These are phyloP conservation scores for Gastrolobium bilobum DNA, from an alignment of 306 rosid species.

Conservation along the genomic window DNA sequence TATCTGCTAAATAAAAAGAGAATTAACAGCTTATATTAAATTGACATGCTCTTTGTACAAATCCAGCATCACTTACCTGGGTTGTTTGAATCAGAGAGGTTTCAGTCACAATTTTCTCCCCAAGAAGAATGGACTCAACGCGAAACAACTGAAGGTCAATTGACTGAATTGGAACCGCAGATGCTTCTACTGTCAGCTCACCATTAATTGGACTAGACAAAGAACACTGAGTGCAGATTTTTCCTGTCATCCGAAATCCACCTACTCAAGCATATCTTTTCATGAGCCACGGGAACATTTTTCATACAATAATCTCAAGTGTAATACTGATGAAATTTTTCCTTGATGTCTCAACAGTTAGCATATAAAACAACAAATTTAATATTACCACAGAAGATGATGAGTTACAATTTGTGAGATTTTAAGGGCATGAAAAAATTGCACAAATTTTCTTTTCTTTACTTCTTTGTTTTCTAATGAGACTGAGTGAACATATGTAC, in stretches of 20 bases:
- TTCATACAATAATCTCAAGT: constrained; percentile 5
- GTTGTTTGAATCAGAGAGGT: constrained; percentile 87
- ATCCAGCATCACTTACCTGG: constrained; percentile 66
- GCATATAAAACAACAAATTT: constrained; percentile 5
- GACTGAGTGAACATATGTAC: background rate
- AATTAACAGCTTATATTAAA: constrained; percentile 34
- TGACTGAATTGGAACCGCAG: constrained; percentile 84
- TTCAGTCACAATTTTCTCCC: constrained; percentile 85
- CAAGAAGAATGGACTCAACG: constrained; percentile 87
- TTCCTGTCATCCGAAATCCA: constrained; percentile 90
- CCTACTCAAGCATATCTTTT: constrained; percentile 61
- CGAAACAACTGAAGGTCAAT: constrained; percentile 86
- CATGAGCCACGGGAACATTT: constrained; percentile 44
- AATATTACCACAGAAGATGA: constrained; percentile 12
- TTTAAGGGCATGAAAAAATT: constrained; percentile 16
- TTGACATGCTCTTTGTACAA: constrained; percentile 21
- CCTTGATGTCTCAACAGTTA: background rate
- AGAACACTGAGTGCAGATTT: constrained; percentile 84
- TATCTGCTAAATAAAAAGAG: constrained; percentile 58
- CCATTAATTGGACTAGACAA: constrained; percentile 77
- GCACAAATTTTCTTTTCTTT: background rate
- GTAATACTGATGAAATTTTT: constrained; percentile 15
- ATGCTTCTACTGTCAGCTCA: constrained; percentile 84
- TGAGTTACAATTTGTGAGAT: constrained; percentile 1
- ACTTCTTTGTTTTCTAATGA: background rate